Conservation (phyloP, 2,329 filamentous ascomycete genomes). For the Fusarium chlamydosporum region DNA sequence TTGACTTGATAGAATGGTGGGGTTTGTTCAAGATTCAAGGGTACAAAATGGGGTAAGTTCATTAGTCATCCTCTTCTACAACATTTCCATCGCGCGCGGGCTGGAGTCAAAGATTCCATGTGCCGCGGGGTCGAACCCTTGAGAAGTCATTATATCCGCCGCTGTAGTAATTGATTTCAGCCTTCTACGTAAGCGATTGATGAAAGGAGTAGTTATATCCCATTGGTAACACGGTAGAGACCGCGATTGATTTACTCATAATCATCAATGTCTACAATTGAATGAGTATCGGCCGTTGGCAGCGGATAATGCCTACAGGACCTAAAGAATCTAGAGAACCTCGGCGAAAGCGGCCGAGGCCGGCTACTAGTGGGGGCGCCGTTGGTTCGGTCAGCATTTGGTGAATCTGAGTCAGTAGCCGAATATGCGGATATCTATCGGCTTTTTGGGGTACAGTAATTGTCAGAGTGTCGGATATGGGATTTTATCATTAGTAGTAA, state of each 20-base stretch:
- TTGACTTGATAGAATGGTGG: conserved; percentile 44
- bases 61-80: conserved; percentile 46
- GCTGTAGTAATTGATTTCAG: conserved; percentile 6
- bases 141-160: conserved; percentile 16
- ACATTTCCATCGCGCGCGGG: conserved; percentile 39
- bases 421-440: conserved; percentile 24
- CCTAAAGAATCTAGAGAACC: conserved; percentile 32
- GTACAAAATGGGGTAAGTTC: conserved; percentile 23
- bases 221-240: no score
- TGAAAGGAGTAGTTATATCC: background rate
- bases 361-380: conserved; percentile 31
- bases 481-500: background rate
- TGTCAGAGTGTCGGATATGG: conserved; percentile 16
- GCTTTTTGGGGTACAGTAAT: background rate
- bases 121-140: conserved; percentile 18
- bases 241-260: background rate
- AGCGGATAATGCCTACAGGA: conserved; percentile 3
- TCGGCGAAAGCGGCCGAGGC: conserved; percentile 45
- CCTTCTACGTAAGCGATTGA: conserved; percentile 17
- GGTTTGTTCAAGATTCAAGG: conserved; percentile 36
- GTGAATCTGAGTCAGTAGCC: conserved; percentile 36
- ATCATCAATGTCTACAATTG: background rate
- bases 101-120: conserved; percentile 18
- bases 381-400: conserved; percentile 44
- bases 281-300: background rate